These are phyloP conservation scores for Pichia pseudocactophila DNA, from an alignment of 805 yeast genomes.

Conservation along the genomic window DNA sequence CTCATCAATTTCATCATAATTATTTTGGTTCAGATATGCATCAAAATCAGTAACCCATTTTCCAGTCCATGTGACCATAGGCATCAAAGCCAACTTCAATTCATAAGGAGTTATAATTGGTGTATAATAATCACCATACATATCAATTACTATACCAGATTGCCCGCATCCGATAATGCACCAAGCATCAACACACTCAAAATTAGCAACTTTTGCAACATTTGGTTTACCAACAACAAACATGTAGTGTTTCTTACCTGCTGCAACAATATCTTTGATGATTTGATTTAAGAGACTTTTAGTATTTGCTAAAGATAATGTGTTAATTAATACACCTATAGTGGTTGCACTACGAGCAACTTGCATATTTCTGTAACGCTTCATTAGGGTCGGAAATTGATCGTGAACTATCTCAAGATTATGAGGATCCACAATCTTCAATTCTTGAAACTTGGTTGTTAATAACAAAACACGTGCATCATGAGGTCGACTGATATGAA, in stretches of 20 bases:
- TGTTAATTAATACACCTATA: slow-evolving; percentile 83
- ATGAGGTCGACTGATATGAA: slow-evolving; percentile 68
- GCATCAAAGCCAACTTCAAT: slow-evolving; percentile 66
- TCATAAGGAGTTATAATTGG: slow-evolving; percentile 95
- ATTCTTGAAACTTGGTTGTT: slow-evolving; percentile 56
- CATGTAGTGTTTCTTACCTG: slow-evolving; percentile 86
- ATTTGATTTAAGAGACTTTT: slow-evolving; percentile 55
- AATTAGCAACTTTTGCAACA: slow-evolving; percentile 93
- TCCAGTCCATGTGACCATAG: slow-evolving; percentile 83
- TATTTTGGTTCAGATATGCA: slow-evolving; percentile 36
- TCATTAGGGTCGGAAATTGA: slow-evolving; percentile 72
- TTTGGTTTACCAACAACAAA: slow-evolving; percentile 98
- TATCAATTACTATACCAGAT: slow-evolving; percentile 83
- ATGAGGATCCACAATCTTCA: slow-evolving; percentile 42
- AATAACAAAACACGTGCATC: slow-evolving; percentile 71
- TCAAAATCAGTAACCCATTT: slow-evolving; percentile 81
- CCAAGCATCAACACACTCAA: slow-evolving; percentile 92
- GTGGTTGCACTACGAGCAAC: slow-evolving; percentile 88
- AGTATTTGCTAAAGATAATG: slow-evolving; percentile 73
- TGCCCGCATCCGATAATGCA: slow-evolving; percentile 91
- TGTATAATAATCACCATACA: slow-evolving; percentile 69
- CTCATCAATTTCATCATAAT: slow-evolving; percentile 14
- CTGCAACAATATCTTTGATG: slow-evolving; percentile 49
- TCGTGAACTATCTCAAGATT: slow-evolving; percentile 34
- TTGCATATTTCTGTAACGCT: slow-evolving; percentile 79